Evolutionary conservation across 352 stramenopile genomes (phyloP), one percentile per base, ranked within the genome.

Genomic region (Globisporangium canariense): DNA sequence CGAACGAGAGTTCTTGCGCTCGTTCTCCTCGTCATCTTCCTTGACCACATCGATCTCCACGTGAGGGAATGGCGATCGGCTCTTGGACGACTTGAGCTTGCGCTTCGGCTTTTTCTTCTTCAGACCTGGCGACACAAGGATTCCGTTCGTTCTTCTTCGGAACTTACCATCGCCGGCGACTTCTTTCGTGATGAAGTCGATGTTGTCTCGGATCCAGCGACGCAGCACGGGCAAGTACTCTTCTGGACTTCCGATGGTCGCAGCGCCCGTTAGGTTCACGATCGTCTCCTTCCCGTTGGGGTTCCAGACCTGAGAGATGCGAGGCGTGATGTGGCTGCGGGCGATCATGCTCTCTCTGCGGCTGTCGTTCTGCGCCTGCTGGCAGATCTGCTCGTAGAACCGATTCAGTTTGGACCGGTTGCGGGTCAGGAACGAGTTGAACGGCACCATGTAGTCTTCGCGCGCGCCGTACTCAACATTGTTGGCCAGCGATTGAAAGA

Each of bases 401-500:
- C 72, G 65, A 46, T 76, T 79, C 20, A 94, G 73, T 40, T 77
- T 77, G 16, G 73, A 50, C 3, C 83, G 79, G 67, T 93, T 89
- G 16, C 75, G 62, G 7, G 62, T 58, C 14, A 94, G 74, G 60
- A 94, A 94, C 2, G 58, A 50, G 58, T 91, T 91, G 61, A 94
- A 92, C 28, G 82, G 83, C 53, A 77, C 66, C 86, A 94, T 94
- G 68, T 89, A 94, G 38, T 77, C 71, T 50, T 94, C 86, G 7
- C 78, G 82, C 11, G 68, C 45, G 34, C 73, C 77, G 54, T 89
- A 91, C 59, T 91, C 81, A 41, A 83, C 79, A 45, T 91, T 89
- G 66, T 93, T 94, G 13, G 86, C 83, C 7, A 94, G 71, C 58
- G 79, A 87, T 73, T 94, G 86, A 62, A 94, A 82, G 34, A 94